These are phyloP conservation scores for Globisporangium iwayamae DNA, from an alignment of 352 stramenopile genomes.

Conservation along the genomic window DNA sequence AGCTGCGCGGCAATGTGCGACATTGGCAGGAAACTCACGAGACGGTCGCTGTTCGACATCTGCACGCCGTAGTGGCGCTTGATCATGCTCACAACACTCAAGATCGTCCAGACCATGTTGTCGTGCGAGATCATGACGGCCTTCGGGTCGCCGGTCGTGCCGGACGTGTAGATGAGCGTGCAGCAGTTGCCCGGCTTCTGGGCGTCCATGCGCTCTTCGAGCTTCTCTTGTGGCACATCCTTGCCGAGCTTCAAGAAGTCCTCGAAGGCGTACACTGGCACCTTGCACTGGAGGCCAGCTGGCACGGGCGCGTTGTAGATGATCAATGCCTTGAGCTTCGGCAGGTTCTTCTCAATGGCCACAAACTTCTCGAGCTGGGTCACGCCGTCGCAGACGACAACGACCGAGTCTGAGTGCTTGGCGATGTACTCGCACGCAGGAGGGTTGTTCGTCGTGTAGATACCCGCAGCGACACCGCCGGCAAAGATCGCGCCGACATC, in stretches of 20 bases:
- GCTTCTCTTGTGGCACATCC: conserved; percentile 52
- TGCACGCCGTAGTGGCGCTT: conserved; percentile 52
- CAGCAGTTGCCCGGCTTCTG: conserved; percentile 86
- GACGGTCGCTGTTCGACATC: conserved; percentile 61
- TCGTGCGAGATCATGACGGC: conserved; percentile 96
- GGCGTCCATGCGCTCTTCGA: conserved; percentile 70
- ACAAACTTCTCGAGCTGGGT: conserved; percentile 94
- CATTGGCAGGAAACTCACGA: conserved; percentile 88
- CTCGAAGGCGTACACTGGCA: conserved; percentile 77
- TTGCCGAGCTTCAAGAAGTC: conserved; percentile 77
- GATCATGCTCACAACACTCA: conserved; percentile 57
- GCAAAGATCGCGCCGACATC: conserved; percentile 92
- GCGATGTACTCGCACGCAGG: conserved; percentile 91
- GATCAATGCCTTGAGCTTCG: conserved; percentile 92
- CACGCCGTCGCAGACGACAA: conserved; percentile 92
- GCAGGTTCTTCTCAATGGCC: conserved; percentile 79
- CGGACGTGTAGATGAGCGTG: conserved; percentile 94
- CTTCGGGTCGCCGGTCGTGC: conserved; percentile 94
- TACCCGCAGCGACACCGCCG: conserved; percentile 89
- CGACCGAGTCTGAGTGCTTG: conserved; percentile 89
- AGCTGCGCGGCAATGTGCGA: conserved; percentile 88
- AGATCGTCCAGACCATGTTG: conserved; percentile 89
- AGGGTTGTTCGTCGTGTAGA: conserved; percentile 96
- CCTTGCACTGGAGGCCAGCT: conserved; percentile 54
- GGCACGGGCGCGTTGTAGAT: conserved; percentile 87